A percentile compares a stretch with the other conserved stretches of the same genome.
phyloP scores from a whole-genome alignment of 2,329 filamentous ascomycete genomes.

The Apiospora arundinis region DNA sequence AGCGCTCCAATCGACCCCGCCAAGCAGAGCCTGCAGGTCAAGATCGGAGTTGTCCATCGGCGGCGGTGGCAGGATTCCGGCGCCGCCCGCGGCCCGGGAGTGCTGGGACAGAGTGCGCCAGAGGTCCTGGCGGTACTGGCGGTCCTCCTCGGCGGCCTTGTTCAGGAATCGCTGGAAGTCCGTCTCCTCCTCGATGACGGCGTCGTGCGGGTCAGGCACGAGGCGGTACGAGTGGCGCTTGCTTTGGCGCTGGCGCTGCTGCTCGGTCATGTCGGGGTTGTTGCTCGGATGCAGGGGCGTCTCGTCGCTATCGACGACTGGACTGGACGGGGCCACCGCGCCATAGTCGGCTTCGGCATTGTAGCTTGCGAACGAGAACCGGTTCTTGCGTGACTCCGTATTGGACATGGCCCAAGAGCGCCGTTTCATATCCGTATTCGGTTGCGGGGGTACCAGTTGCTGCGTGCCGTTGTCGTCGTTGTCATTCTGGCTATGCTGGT shows the following conservation, averaged over 20 bases:
- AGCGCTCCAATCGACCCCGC: neutral
- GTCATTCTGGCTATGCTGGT: neutral
- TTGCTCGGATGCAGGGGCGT: neutral
- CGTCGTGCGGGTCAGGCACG: conserved; percentile 18
- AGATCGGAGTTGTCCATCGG: neutral
- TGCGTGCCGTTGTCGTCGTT: neutral
- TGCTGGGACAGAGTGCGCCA: conserved; percentile 21
- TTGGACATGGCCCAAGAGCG: neutral
- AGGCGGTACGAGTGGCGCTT: conserved; percentile 22
- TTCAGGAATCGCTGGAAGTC: conserved; percentile 25
- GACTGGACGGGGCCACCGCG: neutral
- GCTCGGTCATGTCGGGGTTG: neutral
- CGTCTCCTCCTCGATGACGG: conserved; percentile 18
- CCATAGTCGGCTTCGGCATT: neutral
- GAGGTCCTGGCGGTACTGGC: conserved; percentile 19
- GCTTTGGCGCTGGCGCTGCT: neutral
- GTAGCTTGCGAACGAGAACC: neutral
- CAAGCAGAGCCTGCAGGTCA: conserved; percentile 12
- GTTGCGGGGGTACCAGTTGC: neutral
- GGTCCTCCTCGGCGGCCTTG: conserved; percentile 22
- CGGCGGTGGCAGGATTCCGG: neutral
- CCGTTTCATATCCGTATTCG: neutral
- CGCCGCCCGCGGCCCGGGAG: neutral
- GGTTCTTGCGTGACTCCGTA: neutral
- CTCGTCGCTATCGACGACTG: neutral